Conservation (phyloP, 345 rosid genomes). For the Syzygium aromaticum region DNA sequence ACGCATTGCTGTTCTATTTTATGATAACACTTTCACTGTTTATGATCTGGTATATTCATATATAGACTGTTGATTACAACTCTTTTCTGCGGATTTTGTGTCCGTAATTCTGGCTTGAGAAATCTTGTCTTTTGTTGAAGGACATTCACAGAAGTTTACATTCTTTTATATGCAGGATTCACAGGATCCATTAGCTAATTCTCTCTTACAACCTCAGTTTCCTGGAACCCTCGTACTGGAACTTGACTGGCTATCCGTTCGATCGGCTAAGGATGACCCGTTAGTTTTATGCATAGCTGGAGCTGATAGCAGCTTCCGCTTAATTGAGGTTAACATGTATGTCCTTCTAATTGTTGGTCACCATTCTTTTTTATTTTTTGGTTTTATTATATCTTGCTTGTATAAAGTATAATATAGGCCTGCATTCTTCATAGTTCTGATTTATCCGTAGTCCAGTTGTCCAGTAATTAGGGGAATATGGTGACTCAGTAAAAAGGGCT, state of each 20-base stretch:
- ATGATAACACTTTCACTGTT: conserved; percentile 91
- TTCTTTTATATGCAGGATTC: conserved; percentile 60
- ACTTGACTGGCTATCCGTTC: conserved; percentile 89
- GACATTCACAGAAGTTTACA: neutral
- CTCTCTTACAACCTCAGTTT: conserved; percentile 89
- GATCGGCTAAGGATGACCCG: conserved; percentile 74
- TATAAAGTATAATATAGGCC: neutral
- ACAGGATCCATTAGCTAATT: conserved; percentile 90
- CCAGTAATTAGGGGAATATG: neutral
- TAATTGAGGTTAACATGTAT: conserved; percentile 74
- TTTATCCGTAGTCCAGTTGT: neutral
- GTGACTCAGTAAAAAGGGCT: neutral
- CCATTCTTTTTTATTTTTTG: neutral
- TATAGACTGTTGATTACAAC: neutral
- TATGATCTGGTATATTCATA: conserved; percentile 72
- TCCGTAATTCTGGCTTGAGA: neutral
- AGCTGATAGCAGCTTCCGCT: conserved; percentile 95
- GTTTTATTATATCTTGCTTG: neutral
- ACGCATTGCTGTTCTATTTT: conserved; percentile 87
- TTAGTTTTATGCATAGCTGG: conserved; percentile 90
- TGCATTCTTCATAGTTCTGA: neutral
- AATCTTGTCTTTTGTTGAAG: neutral
- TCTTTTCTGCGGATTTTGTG: neutral
- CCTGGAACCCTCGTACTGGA: conserved; percentile 97
- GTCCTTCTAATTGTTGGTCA: conserved; percentile 12